These are phyloP conservation scores for Syzygium malaccense DNA, from an alignment of 441 rosid species.

Conservation along the genomic window DNA sequence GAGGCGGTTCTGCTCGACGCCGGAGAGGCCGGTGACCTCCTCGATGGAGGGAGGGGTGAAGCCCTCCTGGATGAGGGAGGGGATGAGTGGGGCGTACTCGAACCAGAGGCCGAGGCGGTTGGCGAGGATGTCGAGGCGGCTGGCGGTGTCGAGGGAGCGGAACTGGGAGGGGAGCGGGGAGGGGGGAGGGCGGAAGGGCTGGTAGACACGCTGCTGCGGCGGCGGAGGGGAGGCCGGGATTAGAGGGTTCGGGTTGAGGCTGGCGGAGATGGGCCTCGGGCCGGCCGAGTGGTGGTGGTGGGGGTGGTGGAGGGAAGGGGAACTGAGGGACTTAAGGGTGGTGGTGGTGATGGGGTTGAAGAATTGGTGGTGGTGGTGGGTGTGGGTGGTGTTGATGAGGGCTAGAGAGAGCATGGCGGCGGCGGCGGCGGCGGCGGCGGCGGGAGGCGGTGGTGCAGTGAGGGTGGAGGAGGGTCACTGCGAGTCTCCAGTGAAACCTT, in stretches of 20 bases:
- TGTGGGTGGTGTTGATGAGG: background rate
- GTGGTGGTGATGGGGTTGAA: slow-evolving; percentile 6
- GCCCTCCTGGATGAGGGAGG: slow-evolving; percentile 63
- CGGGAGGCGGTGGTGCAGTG: background rate
- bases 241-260: background rate
- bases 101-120: slow-evolving; percentile 72
- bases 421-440: background rate
- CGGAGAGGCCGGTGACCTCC: slow-evolving; percentile 67
- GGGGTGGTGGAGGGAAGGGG: slow-evolving; percentile 7
- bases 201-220: slow-evolving; percentile 39
- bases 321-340: slow-evolving; percentile 18
- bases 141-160: slow-evolving; percentile 49
- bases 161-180: slow-evolving; percentile 57
- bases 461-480: background rate
- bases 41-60: slow-evolving; percentile 56
- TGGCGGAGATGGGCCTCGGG: background rate
- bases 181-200: slow-evolving; percentile 85
- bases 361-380: slow-evolving; percentile 5
- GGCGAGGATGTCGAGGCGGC: slow-evolving; percentile 58
- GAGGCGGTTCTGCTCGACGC: slow-evolving; percentile 75
- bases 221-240: slow-evolving; percentile 3
- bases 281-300: background rate
- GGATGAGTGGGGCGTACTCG: slow-evolving; percentile 78
- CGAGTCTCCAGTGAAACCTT: slow-evolving; percentile 21
- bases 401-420: slow-evolving; percentile 31